Percentiles rank a stretch among this genome's conserved stretches.
phyloP scores from a whole-genome alignment of 139 green algal species.

The Ulvella scutata region DNA sequence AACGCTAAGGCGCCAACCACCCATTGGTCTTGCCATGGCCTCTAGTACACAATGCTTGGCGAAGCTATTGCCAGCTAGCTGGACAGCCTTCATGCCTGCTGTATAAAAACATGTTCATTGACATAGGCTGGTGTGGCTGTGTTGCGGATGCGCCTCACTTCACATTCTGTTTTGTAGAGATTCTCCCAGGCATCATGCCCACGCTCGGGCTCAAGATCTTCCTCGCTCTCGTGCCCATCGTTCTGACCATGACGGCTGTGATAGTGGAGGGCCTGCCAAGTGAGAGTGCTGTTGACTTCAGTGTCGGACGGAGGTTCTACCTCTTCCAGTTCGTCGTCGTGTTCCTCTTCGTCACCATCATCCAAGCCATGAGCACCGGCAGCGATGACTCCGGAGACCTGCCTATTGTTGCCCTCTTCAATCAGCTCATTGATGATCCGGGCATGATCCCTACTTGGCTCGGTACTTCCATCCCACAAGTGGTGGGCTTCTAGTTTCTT shows the following conservation, averaged over 20 bases:
- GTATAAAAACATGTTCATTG: too few relatives aligned
- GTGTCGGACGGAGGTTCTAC: neutral
- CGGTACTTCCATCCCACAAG: neutral
- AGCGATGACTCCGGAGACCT: neutral
- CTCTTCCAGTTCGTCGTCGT: constrained; percentile 1
- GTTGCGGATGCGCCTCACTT: too few relatives aligned
- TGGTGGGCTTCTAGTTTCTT: neutral
- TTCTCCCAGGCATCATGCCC: neutral
- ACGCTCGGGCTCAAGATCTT: neutral
- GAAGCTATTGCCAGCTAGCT: too few relatives aligned
- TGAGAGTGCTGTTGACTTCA: neutral
- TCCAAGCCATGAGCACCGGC: neutral
- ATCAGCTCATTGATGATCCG: neutral
- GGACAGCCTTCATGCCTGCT: too few relatives aligned
- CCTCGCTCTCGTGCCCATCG: neutral
- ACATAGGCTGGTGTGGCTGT: too few relatives aligned
- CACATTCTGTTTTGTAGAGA: neutral
- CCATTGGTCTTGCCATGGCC: too few relatives aligned
- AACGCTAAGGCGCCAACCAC: too few relatives aligned
- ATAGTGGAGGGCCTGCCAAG: neutral
- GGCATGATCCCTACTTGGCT: neutral
- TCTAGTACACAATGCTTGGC: too few relatives aligned
- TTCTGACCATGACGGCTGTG: neutral
- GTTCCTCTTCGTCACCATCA: neutral
- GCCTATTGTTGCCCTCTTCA: neutral